Conservation (phyloP, 805 yeast species). For the Saturnispora sanitii region DNA sequence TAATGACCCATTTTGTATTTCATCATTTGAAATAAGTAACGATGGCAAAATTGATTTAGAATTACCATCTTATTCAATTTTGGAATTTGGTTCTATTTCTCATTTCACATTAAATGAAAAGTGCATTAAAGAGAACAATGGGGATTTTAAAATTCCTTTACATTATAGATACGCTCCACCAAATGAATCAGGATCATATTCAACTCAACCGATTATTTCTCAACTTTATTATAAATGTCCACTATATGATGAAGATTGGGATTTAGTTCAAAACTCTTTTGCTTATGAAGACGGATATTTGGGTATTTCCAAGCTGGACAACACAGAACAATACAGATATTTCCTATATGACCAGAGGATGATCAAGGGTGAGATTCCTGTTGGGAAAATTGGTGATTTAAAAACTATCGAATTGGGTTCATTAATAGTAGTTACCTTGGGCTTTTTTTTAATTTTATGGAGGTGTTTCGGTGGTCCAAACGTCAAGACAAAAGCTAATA, state of each 20-base stretch:
- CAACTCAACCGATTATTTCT: slow-evolving; percentile 15
- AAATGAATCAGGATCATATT: slow-evolving; percentile 2
- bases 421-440: background rate
- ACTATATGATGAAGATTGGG: slow-evolving; percentile 8
- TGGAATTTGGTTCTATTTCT: slow-evolving; percentile 19
- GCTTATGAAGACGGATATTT: slow-evolving; percentile 17
- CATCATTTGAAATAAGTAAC: slow-evolving; percentile 11
- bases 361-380: slow-evolving; percentile 11
- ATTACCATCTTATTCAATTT: slow-evolving; percentile 22
- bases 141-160: slow-evolving; percentile 23
- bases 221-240: slow-evolving; percentile 23
- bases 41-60: slow-evolving; percentile 23
- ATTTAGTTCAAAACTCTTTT: slow-evolving; percentile 15
- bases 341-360: background rate
- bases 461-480: no score
- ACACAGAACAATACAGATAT: background rate
- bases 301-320: slow-evolving; percentile 9
- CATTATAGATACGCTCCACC: slow-evolving; percentile 26
- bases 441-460: no score
- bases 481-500: no score
- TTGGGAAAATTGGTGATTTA: slow-evolving; percentile 8
- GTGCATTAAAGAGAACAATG: slow-evolving; percentile 7
- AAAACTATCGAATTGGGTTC: slow-evolving; percentile 15
- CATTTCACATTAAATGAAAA: slow-evolving; percentile 15
- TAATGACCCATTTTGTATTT: slow-evolving; percentile 4